Evolutionary conservation across 371 early-diverging fungal genomes (phyloP), one percentile per base, ranked within the genome.

Genomic region (Lichtheimia ornata): DNA sequence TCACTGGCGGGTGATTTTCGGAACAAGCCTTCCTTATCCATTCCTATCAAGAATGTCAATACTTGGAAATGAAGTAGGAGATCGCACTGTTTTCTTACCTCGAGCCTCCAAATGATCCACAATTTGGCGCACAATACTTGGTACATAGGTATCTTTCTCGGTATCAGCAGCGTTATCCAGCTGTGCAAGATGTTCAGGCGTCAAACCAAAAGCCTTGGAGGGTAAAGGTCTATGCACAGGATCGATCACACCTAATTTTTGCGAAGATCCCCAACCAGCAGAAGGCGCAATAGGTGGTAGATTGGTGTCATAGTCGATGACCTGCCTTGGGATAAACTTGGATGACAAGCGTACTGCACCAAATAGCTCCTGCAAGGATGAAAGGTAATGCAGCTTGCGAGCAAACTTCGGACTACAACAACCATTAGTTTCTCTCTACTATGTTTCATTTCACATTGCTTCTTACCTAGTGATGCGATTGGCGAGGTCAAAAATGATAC

Each of bases 1-100:
- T 74, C 76, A 47, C 76, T 76, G 0, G 76, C 79, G 4, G 97
- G 95, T 17, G 95, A 94, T 43, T 93, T 84, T 25, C 97, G 77
- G 62, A 97, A 97, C 5, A 97, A 66, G 12, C 97, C 97, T 66
- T 96, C 95, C 27, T 87, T 84, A 18, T 87, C 81, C 58, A 95
- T 67, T 0, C 94, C 94, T 87, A 66, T 14, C 9, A 14, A 20
- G 6, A 54, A 54, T 5, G 13, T 58, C 20, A 30, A 52, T 53
- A 12, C 0, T 35, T 40, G 22, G n/a, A 27, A 50, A 2, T 44
- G n/a, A 27, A 50, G 22, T 44, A 6, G 30, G 3, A 6, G 51
- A 24, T 13, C 4, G 60, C 20, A 6, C 25, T 14, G 17, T 30
- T 7, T 47, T 20, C 40, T 57, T 78, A 74, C 79, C 81, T 45